These are phyloP conservation scores for Kurtzmaniella quercitrusa DNA, from an alignment of 1,139 yeast species.

Conservation along the genomic window DNA sequence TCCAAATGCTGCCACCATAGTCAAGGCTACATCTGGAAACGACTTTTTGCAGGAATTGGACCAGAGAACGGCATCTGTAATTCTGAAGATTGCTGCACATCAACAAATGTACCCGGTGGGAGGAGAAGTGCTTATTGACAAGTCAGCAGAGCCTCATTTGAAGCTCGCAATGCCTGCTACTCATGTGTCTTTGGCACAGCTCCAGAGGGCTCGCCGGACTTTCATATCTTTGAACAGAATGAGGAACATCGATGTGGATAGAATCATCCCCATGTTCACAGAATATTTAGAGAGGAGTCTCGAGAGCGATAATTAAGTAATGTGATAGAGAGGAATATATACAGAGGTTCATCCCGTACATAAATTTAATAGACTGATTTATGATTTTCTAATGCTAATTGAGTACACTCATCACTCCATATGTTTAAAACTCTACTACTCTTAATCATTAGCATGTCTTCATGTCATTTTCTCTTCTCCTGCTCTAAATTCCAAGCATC, in stretches of 20 bases:
- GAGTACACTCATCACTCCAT: too few relatives aligned
- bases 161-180: slow-evolving; percentile 61
- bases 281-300: slow-evolving; percentile 64
- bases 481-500: slow-evolving; percentile 10
- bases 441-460: too few relatives aligned
- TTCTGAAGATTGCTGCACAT: slow-evolving; percentile 53
- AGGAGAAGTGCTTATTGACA: slow-evolving; percentile 39
- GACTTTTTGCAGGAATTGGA: slow-evolving; percentile 81
- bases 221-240: slow-evolving; percentile 76
- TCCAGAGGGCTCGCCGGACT: slow-evolving; percentile 80
- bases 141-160: slow-evolving; percentile 23
- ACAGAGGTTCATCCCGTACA: too few relatives aligned
- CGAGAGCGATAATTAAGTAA: slow-evolving; percentile 18
- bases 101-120: slow-evolving; percentile 58
- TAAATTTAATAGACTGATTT: too few relatives aligned
- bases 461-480: neutral
- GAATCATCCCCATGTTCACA: slow-evolving; percentile 69
- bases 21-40: slow-evolving; percentile 68
- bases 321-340: too few relatives aligned
- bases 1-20: slow-evolving; percentile 74
- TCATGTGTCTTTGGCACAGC: slow-evolving; percentile 64
- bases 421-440: too few relatives aligned
- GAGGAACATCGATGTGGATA: slow-evolving; percentile 61
- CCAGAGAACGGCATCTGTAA: slow-evolving; percentile 60
- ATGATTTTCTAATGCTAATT: too few relatives aligned